Conservation (phyloP, 2,329 filamentous ascomycete species). For the Chaetomiaceae sp. region DNA sequence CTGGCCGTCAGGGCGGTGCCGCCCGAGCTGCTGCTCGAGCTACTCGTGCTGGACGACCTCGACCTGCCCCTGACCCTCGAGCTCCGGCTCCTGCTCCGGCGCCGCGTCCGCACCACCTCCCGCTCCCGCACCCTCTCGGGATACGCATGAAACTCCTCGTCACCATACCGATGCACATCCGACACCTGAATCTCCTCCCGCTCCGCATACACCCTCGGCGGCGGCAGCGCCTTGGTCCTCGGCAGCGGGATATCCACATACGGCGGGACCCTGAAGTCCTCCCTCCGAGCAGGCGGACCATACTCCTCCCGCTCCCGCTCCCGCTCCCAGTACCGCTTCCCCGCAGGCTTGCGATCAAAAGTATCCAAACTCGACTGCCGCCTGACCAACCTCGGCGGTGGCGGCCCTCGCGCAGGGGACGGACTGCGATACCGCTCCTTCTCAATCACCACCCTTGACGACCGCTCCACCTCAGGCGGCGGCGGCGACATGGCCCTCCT, state of each 20-base stretch:
- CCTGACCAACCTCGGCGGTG: conserved; percentile 66
- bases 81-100: conserved; percentile 37
- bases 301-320: conserved; percentile 49
- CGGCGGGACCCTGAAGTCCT: conserved; percentile 42
- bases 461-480: conserved; percentile 45
- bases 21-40: conserved; percentile 43
- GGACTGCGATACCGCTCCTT: conserved; percentile 47
- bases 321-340: conserved; percentile 41
- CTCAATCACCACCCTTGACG: conserved; percentile 45
- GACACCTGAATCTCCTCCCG: conserved; percentile 62
- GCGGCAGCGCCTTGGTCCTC: conserved; percentile 55
- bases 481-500: conserved; percentile 20
- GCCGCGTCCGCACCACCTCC: conserved; percentile 49
- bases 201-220: conserved; percentile 53
- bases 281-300: conserved; percentile 49
- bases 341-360: conserved; percentile 74
- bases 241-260: conserved; percentile 65
- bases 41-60: conserved; percentile 41
- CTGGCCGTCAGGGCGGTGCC: conserved; percentile 46
- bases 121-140: conserved; percentile 56
- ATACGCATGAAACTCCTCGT: conserved; percentile 65
- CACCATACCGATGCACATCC: conserved; percentile 64
- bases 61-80: conserved; percentile 37
- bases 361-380: conserved; percentile 88
- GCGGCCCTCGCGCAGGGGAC: conserved; percentile 46